Evolutionary conservation across 176 grass and related monocot genomes (phyloP).

Genomic region (Poa annua): DNA sequence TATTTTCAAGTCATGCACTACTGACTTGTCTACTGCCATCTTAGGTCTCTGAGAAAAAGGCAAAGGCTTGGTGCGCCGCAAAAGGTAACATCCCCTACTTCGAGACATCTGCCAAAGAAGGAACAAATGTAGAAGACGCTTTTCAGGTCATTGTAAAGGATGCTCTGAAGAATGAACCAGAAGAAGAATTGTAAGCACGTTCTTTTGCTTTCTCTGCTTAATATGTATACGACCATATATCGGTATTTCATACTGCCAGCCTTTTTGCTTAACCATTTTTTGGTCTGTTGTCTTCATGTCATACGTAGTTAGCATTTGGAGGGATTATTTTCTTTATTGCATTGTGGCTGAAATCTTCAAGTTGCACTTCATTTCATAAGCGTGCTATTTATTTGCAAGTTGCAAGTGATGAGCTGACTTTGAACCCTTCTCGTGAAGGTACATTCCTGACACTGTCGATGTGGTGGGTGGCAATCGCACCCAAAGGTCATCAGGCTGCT

Average conservation of each 20-base stretch:
- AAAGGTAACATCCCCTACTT: slow-evolving; percentile 91
- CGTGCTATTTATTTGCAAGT: background rate
- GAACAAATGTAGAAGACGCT: slow-evolving; percentile 85
- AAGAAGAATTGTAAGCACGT: slow-evolving; percentile 73
- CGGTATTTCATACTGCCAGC: slow-evolving; percentile 2
- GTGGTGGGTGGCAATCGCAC: slow-evolving; percentile 55
- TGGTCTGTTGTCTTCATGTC: background rate
- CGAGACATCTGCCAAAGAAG: slow-evolving; percentile 85
- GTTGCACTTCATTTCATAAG: slow-evolving; percentile 23
- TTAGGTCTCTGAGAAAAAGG: slow-evolving; percentile 93
- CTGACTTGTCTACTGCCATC: slow-evolving; percentile 23
- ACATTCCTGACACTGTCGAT: slow-evolving; percentile 74
- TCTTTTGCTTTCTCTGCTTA: slow-evolving; percentile 5
- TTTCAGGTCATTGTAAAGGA: slow-evolving; percentile 81
- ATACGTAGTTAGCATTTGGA: background rate
- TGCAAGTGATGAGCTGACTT: background rate
- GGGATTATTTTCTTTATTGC: slow-evolving; percentile 3
- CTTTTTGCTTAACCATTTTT: background rate
- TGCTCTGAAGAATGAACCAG: slow-evolving; percentile 90
- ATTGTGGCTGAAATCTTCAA: slow-evolving; percentile 10
- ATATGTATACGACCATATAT: background rate
- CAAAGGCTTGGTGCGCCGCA: slow-evolving; percentile 77
- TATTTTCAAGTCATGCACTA: slow-evolving; percentile 37
- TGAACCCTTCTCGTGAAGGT: slow-evolving; percentile 55
- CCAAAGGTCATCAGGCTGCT: slow-evolving; percentile 67